These are phyloP conservation scores for Aspergillus sp. DNA, from an alignment of 2,329 filamentous ascomycete genomes.

Conservation along the genomic window DNA sequence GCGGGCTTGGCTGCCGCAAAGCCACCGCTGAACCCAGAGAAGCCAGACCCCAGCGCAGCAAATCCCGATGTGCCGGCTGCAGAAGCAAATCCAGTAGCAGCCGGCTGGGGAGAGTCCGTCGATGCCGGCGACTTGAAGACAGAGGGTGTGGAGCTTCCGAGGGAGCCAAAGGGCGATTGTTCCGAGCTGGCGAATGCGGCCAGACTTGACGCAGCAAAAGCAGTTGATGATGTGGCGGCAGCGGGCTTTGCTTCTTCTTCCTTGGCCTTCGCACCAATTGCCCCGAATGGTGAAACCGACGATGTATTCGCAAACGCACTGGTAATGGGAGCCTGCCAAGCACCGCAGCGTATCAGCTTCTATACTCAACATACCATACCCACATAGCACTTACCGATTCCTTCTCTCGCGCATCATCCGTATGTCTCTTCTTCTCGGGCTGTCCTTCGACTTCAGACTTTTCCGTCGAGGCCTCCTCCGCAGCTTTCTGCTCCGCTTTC, in stretches of 20 bases:
- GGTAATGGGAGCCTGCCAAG: slow-evolving; percentile 30
- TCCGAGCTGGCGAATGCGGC: slow-evolving; percentile 64
- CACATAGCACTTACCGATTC: slow-evolving; percentile 29
- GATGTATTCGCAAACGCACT: slow-evolving; percentile 49
- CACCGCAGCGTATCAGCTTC: neutral
- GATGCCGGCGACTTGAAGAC: slow-evolving; percentile 39
- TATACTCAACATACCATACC: neutral
- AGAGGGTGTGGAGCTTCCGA: slow-evolving; percentile 52
- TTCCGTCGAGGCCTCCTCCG: slow-evolving; percentile 16
- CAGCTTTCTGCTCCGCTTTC: slow-evolving; percentile 15
- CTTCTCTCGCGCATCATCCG: slow-evolving; percentile 45
- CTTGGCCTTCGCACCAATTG: slow-evolving; percentile 33
- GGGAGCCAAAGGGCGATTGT: slow-evolving; percentile 64
- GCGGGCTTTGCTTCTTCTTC: slow-evolving; percentile 26
- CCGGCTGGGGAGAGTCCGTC: slow-evolving; percentile 24
- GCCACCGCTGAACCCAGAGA: slow-evolving; percentile 40
- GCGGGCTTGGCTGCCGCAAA: slow-evolving; percentile 54
- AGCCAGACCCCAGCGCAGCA: slow-evolving; percentile 39
- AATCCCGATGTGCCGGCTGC: slow-evolving; percentile 40
- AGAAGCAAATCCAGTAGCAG: slow-evolving; percentile 33
- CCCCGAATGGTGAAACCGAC: slow-evolving; percentile 46
- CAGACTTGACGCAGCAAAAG: slow-evolving; percentile 70
- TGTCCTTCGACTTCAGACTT: slow-evolving; percentile 31
- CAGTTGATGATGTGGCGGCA: slow-evolving; percentile 56
- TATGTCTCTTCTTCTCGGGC: slow-evolving; percentile 47